Percentiles rank a stretch among this genome's conserved stretches.
Evolutionary conservation across 176 grass and related monocot genomes (phyloP).

Genomic region (Themeda triandra): DNA sequence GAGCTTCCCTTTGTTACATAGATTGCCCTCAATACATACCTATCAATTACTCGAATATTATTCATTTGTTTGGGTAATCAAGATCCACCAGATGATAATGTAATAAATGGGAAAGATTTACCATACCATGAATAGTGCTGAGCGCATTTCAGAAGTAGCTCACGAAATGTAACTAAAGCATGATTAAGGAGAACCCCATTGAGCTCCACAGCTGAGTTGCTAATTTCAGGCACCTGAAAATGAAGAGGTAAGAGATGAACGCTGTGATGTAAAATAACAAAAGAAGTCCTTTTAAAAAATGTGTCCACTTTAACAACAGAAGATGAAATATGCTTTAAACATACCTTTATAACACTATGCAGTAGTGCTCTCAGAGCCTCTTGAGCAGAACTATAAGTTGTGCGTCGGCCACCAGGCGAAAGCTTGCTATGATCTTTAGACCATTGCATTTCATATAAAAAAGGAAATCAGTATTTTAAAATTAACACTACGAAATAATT

Average conservation of each 20-base stretch:
- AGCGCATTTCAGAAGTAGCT: constrained; percentile 80
- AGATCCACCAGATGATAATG: neutral
- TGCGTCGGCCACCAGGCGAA: constrained; percentile 61
- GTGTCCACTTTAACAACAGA: constrained; percentile 7
- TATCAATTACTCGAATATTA: constrained; percentile 34
- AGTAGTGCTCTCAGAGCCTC: constrained; percentile 75
- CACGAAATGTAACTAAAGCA: constrained; percentile 85
- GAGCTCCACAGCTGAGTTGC: constrained; percentile 67
- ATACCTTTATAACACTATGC: constrained; percentile 78
- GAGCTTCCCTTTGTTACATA: constrained; percentile 77
- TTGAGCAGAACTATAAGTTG: constrained; percentile 75
- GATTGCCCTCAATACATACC: constrained; percentile 77
- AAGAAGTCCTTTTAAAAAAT: neutral
- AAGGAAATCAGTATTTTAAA: neutral
- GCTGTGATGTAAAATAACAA: constrained; percentile 2
- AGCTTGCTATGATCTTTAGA: constrained; percentile 76
- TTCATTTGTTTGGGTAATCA: constrained; percentile 8
- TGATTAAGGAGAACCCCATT: constrained; percentile 87
- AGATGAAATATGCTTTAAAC: constrained; percentile 24
- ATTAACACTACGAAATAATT: constrained; percentile 10
- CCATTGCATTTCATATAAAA: constrained; percentile 40
- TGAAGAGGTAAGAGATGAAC: neutral
- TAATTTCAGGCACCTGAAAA: constrained; percentile 71
- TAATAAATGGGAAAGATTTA: constrained; percentile 18
- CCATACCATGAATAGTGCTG: constrained; percentile 95